Evolutionary conservation across 2,329 filamentous ascomycete species (phyloP).

Genomic region (Verticillium alfalfae): DNA sequence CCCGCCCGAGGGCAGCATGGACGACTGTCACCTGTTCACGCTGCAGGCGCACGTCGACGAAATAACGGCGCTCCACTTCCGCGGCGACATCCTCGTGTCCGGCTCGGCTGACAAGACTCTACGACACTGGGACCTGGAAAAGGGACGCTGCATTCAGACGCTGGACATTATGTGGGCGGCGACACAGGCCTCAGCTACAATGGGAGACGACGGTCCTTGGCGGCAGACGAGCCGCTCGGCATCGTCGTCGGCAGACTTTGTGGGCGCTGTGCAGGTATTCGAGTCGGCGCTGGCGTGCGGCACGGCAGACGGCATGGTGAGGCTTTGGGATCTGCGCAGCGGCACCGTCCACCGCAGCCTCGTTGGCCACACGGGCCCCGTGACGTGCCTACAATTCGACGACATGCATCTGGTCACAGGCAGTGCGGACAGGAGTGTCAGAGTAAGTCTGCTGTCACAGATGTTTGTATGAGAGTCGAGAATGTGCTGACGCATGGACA

Average conservation of each 20-base stretch:
- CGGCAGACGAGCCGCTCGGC: conserved; percentile 63
- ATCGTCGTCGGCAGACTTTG: conserved; percentile 76
- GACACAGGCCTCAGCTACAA: conserved; percentile 73
- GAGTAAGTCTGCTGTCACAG: conserved; percentile 55
- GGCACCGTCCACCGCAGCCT: conserved; percentile 96
- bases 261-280: conserved; percentile 91
- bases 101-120: conserved; percentile 96
- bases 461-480: not conserved
- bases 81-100: conserved; percentile 83
- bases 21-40: conserved; percentile 83
- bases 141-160: conserved; percentile 95
- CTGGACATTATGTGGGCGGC: conserved; percentile 97
- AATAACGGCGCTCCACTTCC: conserved; percentile 89
- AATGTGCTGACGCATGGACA: conserved; percentile 32
- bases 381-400: conserved; percentile 93
- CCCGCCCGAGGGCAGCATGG: conserved; percentile 73
- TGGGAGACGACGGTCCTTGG: conserved; percentile 63
- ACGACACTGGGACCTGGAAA: conserved; percentile 94
- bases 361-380: conserved; percentile 90
- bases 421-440: conserved; percentile 84
- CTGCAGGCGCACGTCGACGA: conserved; percentile 89
- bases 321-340: conserved; percentile 92
- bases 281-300: conserved; percentile 93
- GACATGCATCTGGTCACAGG: conserved; percentile 92
- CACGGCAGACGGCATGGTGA: conserved; percentile 94